Base-by-base conservation (phyloP, 176 grass and related monocot species). In the Cymbopogon citratus region DNA sequence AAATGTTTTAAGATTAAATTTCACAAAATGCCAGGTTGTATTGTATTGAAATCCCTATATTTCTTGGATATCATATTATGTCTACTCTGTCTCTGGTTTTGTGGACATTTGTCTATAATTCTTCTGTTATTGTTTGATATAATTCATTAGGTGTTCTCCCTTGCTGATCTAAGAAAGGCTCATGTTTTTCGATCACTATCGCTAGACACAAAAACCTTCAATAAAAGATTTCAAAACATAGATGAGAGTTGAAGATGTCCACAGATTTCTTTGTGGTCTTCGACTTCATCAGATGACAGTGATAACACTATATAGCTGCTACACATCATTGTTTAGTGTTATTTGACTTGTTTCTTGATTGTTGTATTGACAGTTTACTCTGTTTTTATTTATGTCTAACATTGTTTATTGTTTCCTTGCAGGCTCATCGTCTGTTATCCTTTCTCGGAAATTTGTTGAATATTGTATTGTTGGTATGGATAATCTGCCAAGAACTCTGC, bases 361-460 rank as follows among this genome's bases (percentile, higher is more conserved):
- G 29, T 66, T 77, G 12, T 65, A 31, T 63, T 65, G 62, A 64
- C 24, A 70, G 65, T 78, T 78, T 18, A 41, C 77, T 8, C 11
- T 68, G 35, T 70, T 36, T 84, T 76, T 89, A 70, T 33, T 7
- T 59, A 52, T 52, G 54, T 59, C 9, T 24, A 59, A 59, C 3
- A 0, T 10, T 54, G 63, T 16, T 6, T 61, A 40, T 3, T 77
- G 12, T 82, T 84, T 61, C 28, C 31, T 25, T 83, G 76, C 90
- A 98, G 96, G 96, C 28, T 93, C 88, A 73, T 78, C 92, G 0
- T 93, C 96, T 41, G 82, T 98, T 70, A 93, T 98, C 75, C 90
- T 98, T 81, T 90, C 92, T 54, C 88, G 92, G 45, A 93, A 91
- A 72, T 93, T 98, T 59, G 43, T 89, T 2, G 88, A 98, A 35